A percentile compares a stretch with the other conserved stretches of the same genome.
These are phyloP conservation scores for Rusavskia elegans DNA, from an alignment of 495 filamentous ascomycete species.

Conservation along the genomic window DNA sequence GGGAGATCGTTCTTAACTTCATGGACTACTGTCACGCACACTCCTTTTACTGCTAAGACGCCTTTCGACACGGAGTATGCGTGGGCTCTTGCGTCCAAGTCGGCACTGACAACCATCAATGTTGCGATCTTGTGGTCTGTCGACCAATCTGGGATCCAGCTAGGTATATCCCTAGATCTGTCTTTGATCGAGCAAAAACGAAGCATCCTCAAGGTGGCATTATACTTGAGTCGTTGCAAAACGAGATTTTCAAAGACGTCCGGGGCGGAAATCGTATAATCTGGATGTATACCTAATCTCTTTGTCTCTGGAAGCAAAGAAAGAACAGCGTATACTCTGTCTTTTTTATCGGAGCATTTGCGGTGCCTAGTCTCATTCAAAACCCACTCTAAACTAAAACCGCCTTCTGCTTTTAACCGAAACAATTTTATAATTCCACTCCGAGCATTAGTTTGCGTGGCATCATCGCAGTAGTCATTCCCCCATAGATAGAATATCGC, in stretches of 20 bases:
- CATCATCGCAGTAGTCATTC: too few relatives aligned
- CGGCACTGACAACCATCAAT: not conserved
- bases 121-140: not conserved
- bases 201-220: not conserved
- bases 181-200: not conserved
- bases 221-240: not conserved
- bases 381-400: not conserved
- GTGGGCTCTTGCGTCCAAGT: not conserved
- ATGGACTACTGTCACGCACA: not conserved
- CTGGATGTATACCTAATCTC: not conserved
- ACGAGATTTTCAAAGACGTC: not conserved
- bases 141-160: not conserved
- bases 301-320: not conserved
- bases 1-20: not conserved
- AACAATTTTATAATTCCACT: too few relatives aligned
- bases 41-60: not conserved
- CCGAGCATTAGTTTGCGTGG: not conserved
- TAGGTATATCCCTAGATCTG: not conserved
- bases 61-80: not conserved
- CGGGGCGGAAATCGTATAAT: not conserved
- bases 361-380: not conserved
- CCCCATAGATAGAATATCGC: not conserved
- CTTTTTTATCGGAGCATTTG: not conserved
- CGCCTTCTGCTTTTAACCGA: not conserved
- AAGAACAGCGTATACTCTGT: constrained; percentile 1